Evolutionary conservation across 805 yeast species (phyloP).

Genomic region (Candida dajiaensis): DNA sequence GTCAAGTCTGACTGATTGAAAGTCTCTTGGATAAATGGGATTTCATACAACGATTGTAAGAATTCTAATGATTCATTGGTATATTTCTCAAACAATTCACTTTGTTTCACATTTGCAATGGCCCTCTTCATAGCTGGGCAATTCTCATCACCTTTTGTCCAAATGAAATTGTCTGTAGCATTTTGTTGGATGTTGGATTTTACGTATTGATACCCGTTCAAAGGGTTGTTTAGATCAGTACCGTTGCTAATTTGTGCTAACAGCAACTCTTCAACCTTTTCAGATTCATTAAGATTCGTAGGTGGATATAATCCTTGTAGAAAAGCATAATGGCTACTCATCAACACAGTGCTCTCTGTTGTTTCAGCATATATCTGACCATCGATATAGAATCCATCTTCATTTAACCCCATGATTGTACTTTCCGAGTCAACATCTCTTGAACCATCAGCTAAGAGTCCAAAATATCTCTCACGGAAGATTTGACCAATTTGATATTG

Average conservation of each 20-base stretch:
- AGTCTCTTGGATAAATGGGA: conserved; percentile 21
- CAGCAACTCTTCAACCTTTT: conserved; percentile 16
- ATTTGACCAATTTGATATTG: conserved; percentile 34
- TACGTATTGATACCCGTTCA: conserved; percentile 42
- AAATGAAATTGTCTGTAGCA: conserved; percentile 32
- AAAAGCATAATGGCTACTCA: conserved; percentile 37
- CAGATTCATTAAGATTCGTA: conserved; percentile 19
- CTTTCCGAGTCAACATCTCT: conserved; percentile 21
- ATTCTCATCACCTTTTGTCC: conserved; percentile 35
- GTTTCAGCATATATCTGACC: conserved; percentile 34
- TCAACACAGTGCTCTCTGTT: conserved; percentile 30
- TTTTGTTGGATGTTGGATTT: conserved; percentile 31
- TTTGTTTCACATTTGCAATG: conserved; percentile 22
- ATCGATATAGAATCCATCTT: conserved; percentile 30
- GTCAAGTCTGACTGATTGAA: conserved; percentile 26
- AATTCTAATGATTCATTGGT: conserved; percentile 32
- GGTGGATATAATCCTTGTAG: conserved; percentile 46
- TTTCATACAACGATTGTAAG: conserved; percentile 29
- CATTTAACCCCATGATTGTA: conserved; percentile 26
- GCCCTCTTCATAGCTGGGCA: conserved; percentile 37
- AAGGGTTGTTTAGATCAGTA: conserved; percentile 30
- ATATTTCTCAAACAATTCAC: conserved; percentile 26
- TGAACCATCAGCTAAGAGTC: conserved; percentile 22
- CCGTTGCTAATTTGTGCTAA: conserved; percentile 36
- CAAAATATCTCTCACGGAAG: conserved; percentile 38